phyloP scores from a whole-genome alignment of 2,329 filamentous ascomycete species.

The Alternaria arbusti region DNA sequence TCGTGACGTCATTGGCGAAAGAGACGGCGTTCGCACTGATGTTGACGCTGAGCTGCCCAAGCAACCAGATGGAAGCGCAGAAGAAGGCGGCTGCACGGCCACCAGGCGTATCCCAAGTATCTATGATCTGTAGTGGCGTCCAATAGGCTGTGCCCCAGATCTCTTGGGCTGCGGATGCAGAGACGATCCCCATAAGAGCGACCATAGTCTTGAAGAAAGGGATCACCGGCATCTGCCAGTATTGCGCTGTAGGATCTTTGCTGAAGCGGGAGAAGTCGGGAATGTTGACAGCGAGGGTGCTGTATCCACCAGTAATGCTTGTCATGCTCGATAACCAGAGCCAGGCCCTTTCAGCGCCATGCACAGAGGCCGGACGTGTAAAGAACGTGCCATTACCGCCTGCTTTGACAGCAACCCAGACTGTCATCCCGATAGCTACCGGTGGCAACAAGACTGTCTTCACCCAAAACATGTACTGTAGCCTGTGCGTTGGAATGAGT shows the following conservation, averaged over 20 bases:
- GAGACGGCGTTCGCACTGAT: conserved; percentile 32
- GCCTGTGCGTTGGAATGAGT: conserved; percentile 24
- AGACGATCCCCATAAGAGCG: conserved; percentile 27
- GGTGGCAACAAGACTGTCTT: conserved; percentile 11
- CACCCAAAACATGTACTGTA: conserved; percentile 20
- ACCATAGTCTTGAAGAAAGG: conserved; percentile 21
- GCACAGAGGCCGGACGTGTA: not conserved
- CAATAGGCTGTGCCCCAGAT: conserved; percentile 25
- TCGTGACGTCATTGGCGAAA: conserved; percentile 27
- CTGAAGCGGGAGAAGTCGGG: conserved; percentile 26
- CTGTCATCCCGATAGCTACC: conserved; percentile 12
- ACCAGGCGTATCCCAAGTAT: conserved; percentile 14
- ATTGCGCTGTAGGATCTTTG: conserved; percentile 12
- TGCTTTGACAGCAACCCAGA: conserved; percentile 20
- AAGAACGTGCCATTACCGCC: conserved; percentile 23
- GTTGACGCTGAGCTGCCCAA: conserved; percentile 28
- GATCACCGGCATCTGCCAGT: conserved; percentile 20
- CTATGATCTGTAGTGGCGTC: conserved; percentile 28
- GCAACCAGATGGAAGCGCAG: conserved; percentile 2
- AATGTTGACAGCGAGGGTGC: conserved; percentile 20
- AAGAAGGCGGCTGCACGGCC: conserved; percentile 29
- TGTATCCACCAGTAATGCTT: conserved; percentile 18
- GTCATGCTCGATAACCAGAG: conserved; percentile 14
- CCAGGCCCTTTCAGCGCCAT: conserved; percentile 1
- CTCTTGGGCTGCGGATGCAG: conserved; percentile 17